Base-by-base conservation (phyloP, 768 basidiomycete genomes). In the Amanita rimosa region DNA sequence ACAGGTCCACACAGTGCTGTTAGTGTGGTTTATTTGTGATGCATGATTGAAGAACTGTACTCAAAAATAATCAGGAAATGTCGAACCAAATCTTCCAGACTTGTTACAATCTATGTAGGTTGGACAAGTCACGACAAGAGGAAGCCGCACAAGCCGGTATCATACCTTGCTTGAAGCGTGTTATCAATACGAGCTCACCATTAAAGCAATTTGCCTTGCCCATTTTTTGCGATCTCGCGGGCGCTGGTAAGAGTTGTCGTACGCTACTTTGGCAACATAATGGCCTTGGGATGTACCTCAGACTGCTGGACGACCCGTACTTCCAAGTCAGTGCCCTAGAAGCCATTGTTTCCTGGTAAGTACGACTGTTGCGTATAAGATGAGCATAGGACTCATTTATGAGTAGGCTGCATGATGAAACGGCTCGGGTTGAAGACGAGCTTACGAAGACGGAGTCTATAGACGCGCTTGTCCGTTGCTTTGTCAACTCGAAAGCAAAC, bases 41-140 rank as follows among this genome's bases (percentile, higher is more conserved):
- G n/a, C n/a, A n/a, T 44, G 21, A 48, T n/a, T 49, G 26, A 5
- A 34, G 41, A 45, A 33, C 27, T 48, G 21, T 48, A 21, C 22
- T 42, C 40, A 29, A 3, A 31, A 29, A 21, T 31, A 14, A n/a
- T 45, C 59, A 97, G 91, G 95, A 99, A 77, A 87, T 97, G 65
- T 85, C 90, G 44, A 98, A 97, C 54, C 92, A 97, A 57, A 81
- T 96, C 52, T 93, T 98, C 75, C 94, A 96, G 65, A 92, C 93
- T 2, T 91, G 94, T 58, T 98, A 90, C 71, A 95, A 95, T 56
- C 82, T 99, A 14, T 97, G 94, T 61, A 81, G 94, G 5, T 69
- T 99, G 52, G 94, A 94, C 67, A 96, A 96, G 65, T 78, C 81
- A 2, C 74, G 96, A 44, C 95, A 98, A 63, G 96, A 97, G 64